A percentile compares a stretch with the other conserved stretches of the same genome.
Conservation (phyloP, 139 green algal genomes). For the Astrephomene gubernaculifera region DNA sequence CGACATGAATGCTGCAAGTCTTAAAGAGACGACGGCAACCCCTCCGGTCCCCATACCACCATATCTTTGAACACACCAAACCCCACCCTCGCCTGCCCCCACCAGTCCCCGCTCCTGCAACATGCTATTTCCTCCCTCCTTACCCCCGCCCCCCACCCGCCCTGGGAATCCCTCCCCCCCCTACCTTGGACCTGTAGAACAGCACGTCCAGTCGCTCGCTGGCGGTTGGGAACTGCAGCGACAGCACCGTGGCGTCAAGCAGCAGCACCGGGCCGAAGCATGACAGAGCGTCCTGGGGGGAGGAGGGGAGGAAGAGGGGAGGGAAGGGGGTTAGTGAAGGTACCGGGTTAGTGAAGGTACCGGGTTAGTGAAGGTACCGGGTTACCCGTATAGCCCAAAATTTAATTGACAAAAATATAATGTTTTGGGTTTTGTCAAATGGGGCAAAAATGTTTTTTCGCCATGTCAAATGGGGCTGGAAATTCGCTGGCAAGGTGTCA, state of each 20-base stretch:
- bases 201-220: slow-evolving; percentile 65
- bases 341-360: no score
- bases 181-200: slow-evolving; percentile 70
- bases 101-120: background rate
- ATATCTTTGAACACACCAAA: background rate
- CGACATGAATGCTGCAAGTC: no score
- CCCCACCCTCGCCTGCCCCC: background rate
- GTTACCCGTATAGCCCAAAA: no score
- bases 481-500: no score
- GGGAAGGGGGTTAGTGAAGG: background rate
- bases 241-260: slow-evolving; percentile 61
- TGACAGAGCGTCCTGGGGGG: slow-evolving; percentile 22
- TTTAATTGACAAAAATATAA: no score
- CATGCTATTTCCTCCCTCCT: background rate
- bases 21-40: no score
- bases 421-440: no score
- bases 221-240: slow-evolving; percentile 69
- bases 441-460: no score
- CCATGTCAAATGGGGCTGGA: no score
- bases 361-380: no score
- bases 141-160: background rate
- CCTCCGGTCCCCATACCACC: background rate
- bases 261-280: slow-evolving; percentile 69
- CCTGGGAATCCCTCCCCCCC: no score
- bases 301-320: background rate